Percentiles rank a stretch among this genome's conserved stretches.
These are phyloP conservation scores for Aspergillus hiratsukae DNA, from an alignment of 2,329 filamentous ascomycete species.

Conservation along the genomic window DNA sequence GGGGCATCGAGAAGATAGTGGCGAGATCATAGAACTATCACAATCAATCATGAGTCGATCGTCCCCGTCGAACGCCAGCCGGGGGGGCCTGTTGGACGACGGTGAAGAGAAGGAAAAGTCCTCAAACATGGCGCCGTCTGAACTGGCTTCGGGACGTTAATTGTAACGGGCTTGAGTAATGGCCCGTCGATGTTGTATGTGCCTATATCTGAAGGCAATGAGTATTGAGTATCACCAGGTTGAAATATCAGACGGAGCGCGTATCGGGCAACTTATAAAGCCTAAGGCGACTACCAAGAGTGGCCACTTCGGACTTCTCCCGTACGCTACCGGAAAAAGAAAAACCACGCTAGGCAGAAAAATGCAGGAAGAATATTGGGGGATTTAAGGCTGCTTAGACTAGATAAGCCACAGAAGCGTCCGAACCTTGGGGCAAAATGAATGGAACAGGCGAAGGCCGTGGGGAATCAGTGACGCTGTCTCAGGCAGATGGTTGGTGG, in stretches of 20 bases:
- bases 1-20: constrained; percentile 39
- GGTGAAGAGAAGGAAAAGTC: constrained; percentile 40
- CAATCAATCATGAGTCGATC: constrained; percentile 33
- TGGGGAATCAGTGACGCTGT: background rate
- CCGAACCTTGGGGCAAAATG: background rate
- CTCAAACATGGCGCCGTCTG: constrained; percentile 33
- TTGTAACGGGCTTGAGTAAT: background rate
- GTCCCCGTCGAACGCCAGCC: constrained; percentile 27
- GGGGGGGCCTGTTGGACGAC: constrained; percentile 26
- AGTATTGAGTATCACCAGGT: background rate
- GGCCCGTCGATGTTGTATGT: background rate
- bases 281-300: background rate
- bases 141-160: background rate
- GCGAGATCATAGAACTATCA: constrained; percentile 36
- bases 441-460: background rate
- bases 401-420: background rate
- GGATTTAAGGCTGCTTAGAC: background rate
- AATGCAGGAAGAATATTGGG: background rate
- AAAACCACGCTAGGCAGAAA: background rate
- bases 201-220: background rate
- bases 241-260: background rate
- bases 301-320: background rate
- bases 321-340: constrained; percentile 1
- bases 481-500: background rate
- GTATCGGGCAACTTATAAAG: background rate